Percentiles rank a stretch among this genome's conserved stretches.
Evolutionary conservation across 768 basidiomycete genomes (phyloP).

Genomic region (Russula emetica): DNA sequence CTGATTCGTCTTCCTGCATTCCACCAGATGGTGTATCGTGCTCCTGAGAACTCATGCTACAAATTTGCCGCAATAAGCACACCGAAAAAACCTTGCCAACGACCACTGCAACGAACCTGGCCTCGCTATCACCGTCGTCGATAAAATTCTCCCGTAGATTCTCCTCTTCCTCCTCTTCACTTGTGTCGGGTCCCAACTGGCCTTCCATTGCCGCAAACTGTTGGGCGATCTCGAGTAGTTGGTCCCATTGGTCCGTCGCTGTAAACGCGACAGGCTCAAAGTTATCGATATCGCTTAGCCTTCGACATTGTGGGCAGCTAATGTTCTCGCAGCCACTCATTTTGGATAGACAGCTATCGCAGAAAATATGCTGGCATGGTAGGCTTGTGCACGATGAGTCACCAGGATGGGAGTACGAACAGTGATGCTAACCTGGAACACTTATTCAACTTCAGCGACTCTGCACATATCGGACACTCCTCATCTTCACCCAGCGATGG

Average conservation of each 20-base stretch:
- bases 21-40: neutral
- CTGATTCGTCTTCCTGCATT: neutral
- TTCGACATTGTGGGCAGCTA: slow-evolving; percentile 40
- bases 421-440: slow-evolving; percentile 35
- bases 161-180: slow-evolving; percentile 44
- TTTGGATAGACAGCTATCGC: slow-evolving; percentile 37
- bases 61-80: neutral
- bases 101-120: slow-evolving; percentile 9
- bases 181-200: slow-evolving; percentile 37
- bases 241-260: slow-evolving; percentile 44
- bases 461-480: slow-evolving; percentile 40
- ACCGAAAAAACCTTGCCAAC: neutral
- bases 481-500: slow-evolving; percentile 39
- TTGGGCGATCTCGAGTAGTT: slow-evolving; percentile 39
- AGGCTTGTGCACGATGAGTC: slow-evolving; percentile 33
- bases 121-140: slow-evolving; percentile 29
- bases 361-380: slow-evolving; percentile 44
- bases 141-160: slow-evolving; percentile 33
- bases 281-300: slow-evolving; percentile 33
- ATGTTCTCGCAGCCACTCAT: slow-evolving; percentile 34
- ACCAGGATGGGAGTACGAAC: neutral
- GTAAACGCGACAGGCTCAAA: slow-evolving; percentile 38
- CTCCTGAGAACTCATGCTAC: neutral
- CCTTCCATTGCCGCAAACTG: slow-evolving; percentile 40
- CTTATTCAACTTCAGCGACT: slow-evolving; percentile 35